Percentiles rank a stretch among this genome's conserved stretches.
These are phyloP conservation scores for Leccinum subspadiceum DNA, from an alignment of 1,284 basidiomycete genomes.

Conservation along the genomic window DNA sequence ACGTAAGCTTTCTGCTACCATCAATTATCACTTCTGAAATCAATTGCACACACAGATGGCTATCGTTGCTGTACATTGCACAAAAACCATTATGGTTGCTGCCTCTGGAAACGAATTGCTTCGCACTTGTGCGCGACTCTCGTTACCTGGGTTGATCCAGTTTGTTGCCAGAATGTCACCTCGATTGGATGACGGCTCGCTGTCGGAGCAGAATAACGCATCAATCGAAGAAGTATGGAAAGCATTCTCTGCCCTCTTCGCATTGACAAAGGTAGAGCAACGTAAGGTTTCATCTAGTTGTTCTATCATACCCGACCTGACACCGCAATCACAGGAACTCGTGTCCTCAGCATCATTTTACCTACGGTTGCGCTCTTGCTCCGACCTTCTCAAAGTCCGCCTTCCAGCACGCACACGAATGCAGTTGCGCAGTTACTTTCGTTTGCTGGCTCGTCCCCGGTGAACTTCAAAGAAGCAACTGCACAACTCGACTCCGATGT, in stretches of 20 bases:
- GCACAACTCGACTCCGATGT: conserved; percentile 61
- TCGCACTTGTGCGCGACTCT: conserved; percentile 67
- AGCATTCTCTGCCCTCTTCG: conserved; percentile 69
- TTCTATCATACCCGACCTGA: conserved; percentile 1
- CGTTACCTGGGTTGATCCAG: conserved; percentile 80
- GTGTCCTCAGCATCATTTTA: conserved; percentile 73
- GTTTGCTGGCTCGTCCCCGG: conserved; percentile 74
- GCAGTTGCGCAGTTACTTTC: conserved; percentile 74
- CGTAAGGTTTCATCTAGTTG: conserved; percentile 47
- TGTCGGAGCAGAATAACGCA: conserved; percentile 54
- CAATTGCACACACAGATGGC: conserved; percentile 48
- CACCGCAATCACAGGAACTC: conserved; percentile 48
- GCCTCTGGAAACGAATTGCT: conserved; percentile 68
- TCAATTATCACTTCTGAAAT: conserved; percentile 9
- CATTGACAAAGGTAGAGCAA: conserved; percentile 55
- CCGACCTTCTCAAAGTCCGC: conserved; percentile 47
- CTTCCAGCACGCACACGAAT: conserved; percentile 55
- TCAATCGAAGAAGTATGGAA: conserved; percentile 81
- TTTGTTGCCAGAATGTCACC: conserved; percentile 72
- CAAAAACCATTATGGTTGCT: conserved; percentile 70
- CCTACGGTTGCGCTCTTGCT: conserved; percentile 79
- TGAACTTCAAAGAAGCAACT: conserved; percentile 86
- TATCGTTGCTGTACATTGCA: conserved; percentile 86
- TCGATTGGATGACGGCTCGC: conserved; percentile 49
- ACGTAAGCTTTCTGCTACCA: conserved; percentile 48